Conservation (phyloP, 345 rosid genomes). For the Anacardium occidentale region DNA sequence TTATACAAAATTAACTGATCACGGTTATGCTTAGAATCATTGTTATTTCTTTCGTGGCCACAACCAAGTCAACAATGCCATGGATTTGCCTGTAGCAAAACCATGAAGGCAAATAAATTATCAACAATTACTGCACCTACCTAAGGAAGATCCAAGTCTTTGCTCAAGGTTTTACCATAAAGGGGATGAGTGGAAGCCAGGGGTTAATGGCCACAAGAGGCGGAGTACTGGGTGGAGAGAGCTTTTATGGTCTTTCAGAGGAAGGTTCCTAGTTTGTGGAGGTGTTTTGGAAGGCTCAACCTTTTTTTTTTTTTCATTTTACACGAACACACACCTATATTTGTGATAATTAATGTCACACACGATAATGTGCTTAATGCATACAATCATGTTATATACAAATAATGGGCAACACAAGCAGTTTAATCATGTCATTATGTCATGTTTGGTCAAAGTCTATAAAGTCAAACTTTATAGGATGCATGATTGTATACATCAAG, state of each 20-base stretch:
- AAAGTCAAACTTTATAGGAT: too few species aligned
- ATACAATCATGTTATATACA: too few species aligned
- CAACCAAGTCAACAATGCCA: constrained; percentile 7
- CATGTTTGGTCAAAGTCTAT: too few species aligned
- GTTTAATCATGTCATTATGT: too few species aligned
- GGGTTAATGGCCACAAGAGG: background rate
- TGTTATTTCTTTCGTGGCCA: constrained; percentile 7
- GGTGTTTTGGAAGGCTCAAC: too few species aligned
- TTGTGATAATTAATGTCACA: too few species aligned
- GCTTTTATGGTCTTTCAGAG: background rate
- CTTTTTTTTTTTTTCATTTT: too few species aligned
- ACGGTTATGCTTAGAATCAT: background rate
- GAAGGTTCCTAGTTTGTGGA: constrained; percentile 26
- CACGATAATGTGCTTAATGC: too few species aligned
- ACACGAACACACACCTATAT: too few species aligned
- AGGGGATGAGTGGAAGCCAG: background rate
- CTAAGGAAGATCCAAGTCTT: background rate
- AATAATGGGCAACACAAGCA: too few species aligned
- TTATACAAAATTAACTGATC: background rate
- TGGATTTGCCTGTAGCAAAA: constrained; percentile 9
- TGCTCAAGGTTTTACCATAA: background rate
- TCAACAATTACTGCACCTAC: background rate
- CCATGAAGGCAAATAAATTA: background rate
- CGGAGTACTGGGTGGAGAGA: background rate
- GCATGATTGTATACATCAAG: too few species aligned